Conservation (phyloP, 208 protist genomes). For the Crithidia acanthocephali region DNA sequence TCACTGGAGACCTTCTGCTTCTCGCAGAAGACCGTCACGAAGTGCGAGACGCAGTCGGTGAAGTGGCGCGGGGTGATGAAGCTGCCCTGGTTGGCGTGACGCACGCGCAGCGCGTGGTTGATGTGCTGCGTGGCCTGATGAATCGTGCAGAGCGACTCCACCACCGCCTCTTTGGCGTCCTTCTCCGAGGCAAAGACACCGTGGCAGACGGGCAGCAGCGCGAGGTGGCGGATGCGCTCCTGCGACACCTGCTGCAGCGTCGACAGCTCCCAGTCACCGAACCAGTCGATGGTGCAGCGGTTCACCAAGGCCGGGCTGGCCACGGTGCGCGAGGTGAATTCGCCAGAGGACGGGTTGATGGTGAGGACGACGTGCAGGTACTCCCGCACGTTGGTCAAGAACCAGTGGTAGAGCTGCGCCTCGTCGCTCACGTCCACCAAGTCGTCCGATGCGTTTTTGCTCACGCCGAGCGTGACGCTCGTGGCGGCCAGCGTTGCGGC, state of each 20-base stretch:
- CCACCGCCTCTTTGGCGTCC: slow-evolving; percentile 74
- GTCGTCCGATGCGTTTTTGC: slow-evolving; percentile 28
- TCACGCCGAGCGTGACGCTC: slow-evolving; percentile 10
- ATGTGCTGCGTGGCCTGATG: slow-evolving; percentile 92
- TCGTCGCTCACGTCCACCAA: slow-evolving; percentile 87
- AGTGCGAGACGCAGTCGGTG: slow-evolving; percentile 97
- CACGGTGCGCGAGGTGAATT: slow-evolving; percentile 95
- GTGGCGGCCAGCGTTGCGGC: slow-evolving; percentile 18
- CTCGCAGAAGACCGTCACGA: slow-evolving; percentile 92
- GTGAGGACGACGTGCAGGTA: slow-evolving; percentile 99
- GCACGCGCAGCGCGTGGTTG: slow-evolving; percentile 74
- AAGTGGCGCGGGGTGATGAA: slow-evolving; percentile 99
- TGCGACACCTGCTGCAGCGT: slow-evolving; percentile 95
- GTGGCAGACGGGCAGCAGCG: slow-evolving; percentile 76
- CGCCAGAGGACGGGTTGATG: slow-evolving; percentile 98
- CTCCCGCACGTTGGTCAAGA: slow-evolving; percentile 94
- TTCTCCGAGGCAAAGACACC: slow-evolving; percentile 48
- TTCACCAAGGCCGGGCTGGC: slow-evolving; percentile 99
- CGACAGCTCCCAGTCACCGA: slow-evolving; percentile 97
- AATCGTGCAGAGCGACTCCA: slow-evolving; percentile 91
- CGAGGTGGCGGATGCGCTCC: slow-evolving; percentile 91
- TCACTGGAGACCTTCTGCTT: slow-evolving; percentile 94
- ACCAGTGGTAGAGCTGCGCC: slow-evolving; percentile 97
- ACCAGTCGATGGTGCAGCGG: slow-evolving; percentile 99
- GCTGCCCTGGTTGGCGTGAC: slow-evolving; percentile 85